These are phyloP conservation scores for Pueraria montana DNA, from an alignment of 306 rosid genomes.

Conservation along the genomic window DNA sequence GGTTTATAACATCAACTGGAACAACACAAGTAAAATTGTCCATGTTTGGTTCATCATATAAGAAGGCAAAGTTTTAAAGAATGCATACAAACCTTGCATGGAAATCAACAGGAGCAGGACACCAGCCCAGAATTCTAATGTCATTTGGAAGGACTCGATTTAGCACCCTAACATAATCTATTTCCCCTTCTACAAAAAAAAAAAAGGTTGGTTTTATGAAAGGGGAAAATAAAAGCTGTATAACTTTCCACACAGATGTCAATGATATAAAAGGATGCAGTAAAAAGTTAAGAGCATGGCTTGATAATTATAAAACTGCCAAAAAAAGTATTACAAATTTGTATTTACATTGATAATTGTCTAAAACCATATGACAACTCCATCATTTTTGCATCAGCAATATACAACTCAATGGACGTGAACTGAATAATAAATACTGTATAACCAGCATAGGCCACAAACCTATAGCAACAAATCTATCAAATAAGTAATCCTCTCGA, in stretches of 20 bases:
- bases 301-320: slow-evolving; percentile 16
- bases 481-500: slow-evolving; percentile 22
- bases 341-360: slow-evolving; percentile 30
- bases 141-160: slow-evolving; percentile 88
- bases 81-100: slow-evolving; percentile 85
- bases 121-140: slow-evolving; percentile 92
- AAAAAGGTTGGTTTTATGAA: slow-evolving; percentile 21
- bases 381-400: slow-evolving; percentile 30
- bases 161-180: slow-evolving; percentile 91
- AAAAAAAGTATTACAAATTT: slow-evolving; percentile 18
- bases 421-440: slow-evolving; percentile 18
- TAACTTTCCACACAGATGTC: slow-evolving; percentile 3
- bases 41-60: slow-evolving; percentile 27
- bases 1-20: neutral
- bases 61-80: slow-evolving; percentile 39
- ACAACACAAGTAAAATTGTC: neutral
- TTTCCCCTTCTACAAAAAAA: slow-evolving; percentile 73
- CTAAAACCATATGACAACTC: slow-evolving; percentile 13
- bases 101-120: slow-evolving; percentile 79
- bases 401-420: slow-evolving; percentile 38
- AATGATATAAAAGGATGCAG: neutral
- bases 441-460: slow-evolving; percentile 18
- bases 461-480: slow-evolving; percentile 27
- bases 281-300: slow-evolving; percentile 20
- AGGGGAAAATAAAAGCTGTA: slow-evolving; percentile 24